These are phyloP conservation scores for Trametes pubescens DNA, from an alignment of 1,284 basidiomycete genomes.

Conservation along the genomic window DNA sequence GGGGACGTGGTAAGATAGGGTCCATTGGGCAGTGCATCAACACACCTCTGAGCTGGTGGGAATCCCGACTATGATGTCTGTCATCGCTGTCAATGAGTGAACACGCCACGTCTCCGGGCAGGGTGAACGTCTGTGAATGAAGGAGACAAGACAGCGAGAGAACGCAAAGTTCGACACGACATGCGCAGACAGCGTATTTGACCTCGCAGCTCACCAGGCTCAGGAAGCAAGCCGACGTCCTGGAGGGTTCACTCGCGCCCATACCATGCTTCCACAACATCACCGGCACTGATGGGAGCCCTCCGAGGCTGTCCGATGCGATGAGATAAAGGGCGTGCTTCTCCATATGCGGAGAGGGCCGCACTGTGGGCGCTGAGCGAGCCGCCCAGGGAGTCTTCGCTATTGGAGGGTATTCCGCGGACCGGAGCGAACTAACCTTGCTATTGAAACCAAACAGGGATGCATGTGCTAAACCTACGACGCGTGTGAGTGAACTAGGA, in stretches of 20 bases:
- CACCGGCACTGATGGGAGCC: constrained; percentile 3
- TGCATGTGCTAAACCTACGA: background rate
- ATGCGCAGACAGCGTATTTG: constrained; percentile 5
- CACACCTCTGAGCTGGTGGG: constrained; percentile 1
- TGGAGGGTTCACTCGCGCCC: constrained; percentile 3
- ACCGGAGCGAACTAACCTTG: background rate
- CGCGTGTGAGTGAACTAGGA: background rate
- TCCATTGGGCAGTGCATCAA: background rate
- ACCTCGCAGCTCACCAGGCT: background rate
- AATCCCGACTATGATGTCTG: constrained; percentile 1
- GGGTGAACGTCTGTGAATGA: background rate
- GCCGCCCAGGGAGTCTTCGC: constrained; percentile 4
- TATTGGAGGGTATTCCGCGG: background rate
- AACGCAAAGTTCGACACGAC: background rate
- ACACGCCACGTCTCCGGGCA: background rate
- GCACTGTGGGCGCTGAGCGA: constrained; percentile 6
- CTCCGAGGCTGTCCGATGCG: constrained; percentile 6
- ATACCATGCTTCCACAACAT: background rate
- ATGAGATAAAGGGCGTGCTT: constrained; percentile 1
- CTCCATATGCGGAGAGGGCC: background rate
- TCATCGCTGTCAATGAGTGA: constrained; percentile 6
- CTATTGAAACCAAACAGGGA: background rate
- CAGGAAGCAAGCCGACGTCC: background rate
- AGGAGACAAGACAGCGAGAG: background rate
- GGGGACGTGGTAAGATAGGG: background rate